These are phyloP conservation scores for Lodderomyces elongisporus DNA, from an alignment of 1,139 yeast species.

Conservation along the genomic window DNA sequence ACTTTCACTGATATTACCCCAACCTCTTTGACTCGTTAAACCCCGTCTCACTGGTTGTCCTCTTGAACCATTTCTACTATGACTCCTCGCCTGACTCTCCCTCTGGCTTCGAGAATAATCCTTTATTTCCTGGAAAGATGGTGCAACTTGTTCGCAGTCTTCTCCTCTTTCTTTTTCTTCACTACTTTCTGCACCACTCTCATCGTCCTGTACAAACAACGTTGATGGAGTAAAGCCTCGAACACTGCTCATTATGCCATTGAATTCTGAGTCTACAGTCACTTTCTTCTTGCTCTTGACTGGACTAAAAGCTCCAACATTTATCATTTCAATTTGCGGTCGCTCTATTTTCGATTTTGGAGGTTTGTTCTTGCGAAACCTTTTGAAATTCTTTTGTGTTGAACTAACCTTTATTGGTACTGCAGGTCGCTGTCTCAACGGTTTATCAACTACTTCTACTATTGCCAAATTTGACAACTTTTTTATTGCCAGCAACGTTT, in stretches of 20 bases:
- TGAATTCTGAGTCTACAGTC: conserved; percentile 21
- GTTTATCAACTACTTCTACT: conserved; percentile 31
- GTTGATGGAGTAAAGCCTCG: conserved; percentile 13
- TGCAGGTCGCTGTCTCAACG: conserved; percentile 10
- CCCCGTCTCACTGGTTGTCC: no score
- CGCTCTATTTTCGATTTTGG: conserved; percentile 19
- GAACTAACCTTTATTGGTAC: conserved; percentile 9
- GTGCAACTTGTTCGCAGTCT: background rate
- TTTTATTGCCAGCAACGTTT: conserved; percentile 6
- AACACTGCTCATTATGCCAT: conserved; percentile 24
- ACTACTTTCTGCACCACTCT: conserved; percentile 18
- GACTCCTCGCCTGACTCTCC: background rate
- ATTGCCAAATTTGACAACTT: conserved; percentile 24
- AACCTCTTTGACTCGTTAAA: no score
- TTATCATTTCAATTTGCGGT: conserved; percentile 22
- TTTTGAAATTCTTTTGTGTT: conserved; percentile 33
- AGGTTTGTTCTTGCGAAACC: conserved; percentile 25
- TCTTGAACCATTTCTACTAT: background rate
- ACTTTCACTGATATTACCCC: no score
- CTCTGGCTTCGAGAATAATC: background rate
- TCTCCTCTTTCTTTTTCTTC: conserved; percentile 4
- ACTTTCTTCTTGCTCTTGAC: background rate
- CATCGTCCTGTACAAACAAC: conserved; percentile 22
- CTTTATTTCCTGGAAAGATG: background rate
- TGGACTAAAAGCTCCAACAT: conserved; percentile 14